Evolutionary conservation across 768 basidiomycete species (phyloP).

Genomic region (Boletus barrowsii): DNA sequence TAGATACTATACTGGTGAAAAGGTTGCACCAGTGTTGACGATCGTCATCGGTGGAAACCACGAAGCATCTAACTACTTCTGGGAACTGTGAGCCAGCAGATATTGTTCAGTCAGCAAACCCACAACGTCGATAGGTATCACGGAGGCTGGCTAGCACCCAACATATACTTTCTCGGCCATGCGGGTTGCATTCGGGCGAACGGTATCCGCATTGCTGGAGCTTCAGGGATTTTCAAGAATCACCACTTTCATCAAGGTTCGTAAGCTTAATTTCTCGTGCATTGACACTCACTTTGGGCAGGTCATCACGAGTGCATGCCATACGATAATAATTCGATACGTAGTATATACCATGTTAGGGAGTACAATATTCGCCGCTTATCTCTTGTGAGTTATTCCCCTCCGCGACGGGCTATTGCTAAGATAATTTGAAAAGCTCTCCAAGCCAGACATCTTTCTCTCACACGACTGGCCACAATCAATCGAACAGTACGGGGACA

Average conservation of each 20-base stretch:
- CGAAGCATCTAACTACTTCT: constrained; percentile 94
- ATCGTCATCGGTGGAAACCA: constrained; percentile 97
- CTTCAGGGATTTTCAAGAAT: constrained; percentile 87
- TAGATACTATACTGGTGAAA: constrained; percentile 87
- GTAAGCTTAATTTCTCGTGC: constrained; percentile 6
- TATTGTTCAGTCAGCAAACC: background rate
- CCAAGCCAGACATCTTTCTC: constrained; percentile 71
- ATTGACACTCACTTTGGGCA: constrained; percentile 25
- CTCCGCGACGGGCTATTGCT: background rate
- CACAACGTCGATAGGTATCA: constrained; percentile 61
- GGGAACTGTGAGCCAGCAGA: constrained; percentile 72
- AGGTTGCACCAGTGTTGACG: constrained; percentile 81
- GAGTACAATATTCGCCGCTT: constrained; percentile 80
- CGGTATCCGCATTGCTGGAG: constrained; percentile 84
- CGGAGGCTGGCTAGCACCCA: constrained; percentile 94
- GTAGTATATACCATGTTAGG: constrained; percentile 89
- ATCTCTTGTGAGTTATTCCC: constrained; percentile 52
- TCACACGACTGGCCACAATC: constrained; percentile 96
- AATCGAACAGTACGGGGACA: constrained; percentile 81
- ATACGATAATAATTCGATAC: constrained; percentile 66
- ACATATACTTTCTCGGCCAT: constrained; percentile 93
- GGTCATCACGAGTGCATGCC: constrained; percentile 83
- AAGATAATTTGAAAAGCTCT: constrained; percentile 39
- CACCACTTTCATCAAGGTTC: constrained; percentile 71
- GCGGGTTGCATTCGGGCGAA: constrained; percentile 88